Evolutionary conservation across 164 flowering plant genomes (phyloP).

Genomic region (Piper betle): DNA sequence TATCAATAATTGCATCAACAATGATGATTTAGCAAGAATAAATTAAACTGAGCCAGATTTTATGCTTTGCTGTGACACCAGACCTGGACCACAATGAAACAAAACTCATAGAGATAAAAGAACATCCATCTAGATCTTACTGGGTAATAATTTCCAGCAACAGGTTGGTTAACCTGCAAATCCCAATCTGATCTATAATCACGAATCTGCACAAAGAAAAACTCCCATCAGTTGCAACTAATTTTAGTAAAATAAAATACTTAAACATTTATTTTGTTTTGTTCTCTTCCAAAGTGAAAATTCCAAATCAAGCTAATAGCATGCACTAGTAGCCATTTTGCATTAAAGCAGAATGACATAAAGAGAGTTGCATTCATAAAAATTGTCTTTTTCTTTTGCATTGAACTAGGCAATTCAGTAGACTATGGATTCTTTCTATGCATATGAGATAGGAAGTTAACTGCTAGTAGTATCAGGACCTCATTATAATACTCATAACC

Average conservation of each 20-base stretch:
- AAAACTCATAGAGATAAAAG: neutral
- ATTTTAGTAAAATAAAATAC: neutral
- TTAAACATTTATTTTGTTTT: neutral
- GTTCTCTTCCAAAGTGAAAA: no score
- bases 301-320: no score
- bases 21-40: neutral
- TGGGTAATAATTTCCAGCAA: conserved; percentile 93
- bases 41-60: neutral
- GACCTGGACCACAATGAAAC: neutral
- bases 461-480: no score
- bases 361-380: no score
- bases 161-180: conserved; percentile 67
- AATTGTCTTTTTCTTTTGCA: no score
- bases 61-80: neutral
- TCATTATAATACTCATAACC: no score
- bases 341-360: no score
- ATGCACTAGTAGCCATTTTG: no score
- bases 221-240: neutral
- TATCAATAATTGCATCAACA: neutral
- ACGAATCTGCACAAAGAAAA: conserved; percentile 44
- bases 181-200: conserved; percentile 81
- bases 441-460: no score
- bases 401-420: no score
- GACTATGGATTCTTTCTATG: no score
- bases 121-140: conserved; percentile 26